A percentile compares a stretch with the other conserved stretches of the same genome.
Evolutionary conservation across 1,284 basidiomycete genomes (phyloP).

Genomic region (Fomitopsis pinicola): DNA sequence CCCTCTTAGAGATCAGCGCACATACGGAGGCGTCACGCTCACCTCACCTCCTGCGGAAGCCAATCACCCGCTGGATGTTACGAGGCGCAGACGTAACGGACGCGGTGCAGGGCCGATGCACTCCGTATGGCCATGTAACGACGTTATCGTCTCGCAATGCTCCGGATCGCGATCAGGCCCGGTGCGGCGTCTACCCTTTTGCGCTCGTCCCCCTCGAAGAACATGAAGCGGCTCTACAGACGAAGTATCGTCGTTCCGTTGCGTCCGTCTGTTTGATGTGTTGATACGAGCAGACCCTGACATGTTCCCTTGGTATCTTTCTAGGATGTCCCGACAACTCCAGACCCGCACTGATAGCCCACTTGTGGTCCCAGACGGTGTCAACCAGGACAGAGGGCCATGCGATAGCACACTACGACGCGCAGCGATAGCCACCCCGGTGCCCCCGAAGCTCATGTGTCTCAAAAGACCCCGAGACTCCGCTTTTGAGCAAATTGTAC

Average conservation of each 20-base stretch:
- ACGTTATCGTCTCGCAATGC: background rate
- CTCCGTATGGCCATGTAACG: background rate
- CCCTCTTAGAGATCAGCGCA: background rate
- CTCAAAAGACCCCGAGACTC: background rate
- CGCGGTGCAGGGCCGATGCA: background rate
- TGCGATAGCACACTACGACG: too few relatives aligned
- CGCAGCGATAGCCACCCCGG: background rate
- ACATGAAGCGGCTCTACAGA: background rate
- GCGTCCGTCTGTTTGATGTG: background rate
- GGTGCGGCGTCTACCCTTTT: background rate
- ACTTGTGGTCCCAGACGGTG: too few relatives aligned
- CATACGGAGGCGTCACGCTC: background rate
- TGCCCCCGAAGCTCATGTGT: background rate
- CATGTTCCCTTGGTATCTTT: background rate
- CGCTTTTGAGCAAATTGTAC: background rate
- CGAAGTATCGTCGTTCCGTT: background rate
- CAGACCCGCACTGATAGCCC: too few relatives aligned
- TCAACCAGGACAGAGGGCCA: too few relatives aligned
- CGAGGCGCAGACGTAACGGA: background rate
- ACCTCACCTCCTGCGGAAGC: background rate
- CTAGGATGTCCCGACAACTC: background rate
- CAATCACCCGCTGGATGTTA: conserved; percentile 1
- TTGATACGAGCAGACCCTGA: background rate
- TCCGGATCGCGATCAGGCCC: background rate
- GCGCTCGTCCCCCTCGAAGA: conserved; percentile 1